These are phyloP conservation scores for Evernia prunastri DNA, from an alignment of 495 filamentous ascomycete species.

Conservation along the genomic window DNA sequence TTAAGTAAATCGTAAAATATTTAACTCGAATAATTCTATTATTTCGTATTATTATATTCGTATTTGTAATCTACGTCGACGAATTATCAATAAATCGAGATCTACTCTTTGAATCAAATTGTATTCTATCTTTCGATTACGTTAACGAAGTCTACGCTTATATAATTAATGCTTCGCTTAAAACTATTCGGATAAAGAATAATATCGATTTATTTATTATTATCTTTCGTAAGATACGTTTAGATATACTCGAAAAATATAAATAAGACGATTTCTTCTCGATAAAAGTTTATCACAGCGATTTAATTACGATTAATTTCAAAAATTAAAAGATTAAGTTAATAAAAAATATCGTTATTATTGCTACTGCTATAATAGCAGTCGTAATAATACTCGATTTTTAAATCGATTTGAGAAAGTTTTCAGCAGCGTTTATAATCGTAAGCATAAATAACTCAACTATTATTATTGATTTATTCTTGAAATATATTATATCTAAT, in stretches of 20 bases:
- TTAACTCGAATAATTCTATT: background rate
- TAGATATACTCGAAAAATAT: background rate
- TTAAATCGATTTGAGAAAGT: background rate
- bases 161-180: background rate
- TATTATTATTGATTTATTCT: background rate
- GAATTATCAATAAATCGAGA: slow-evolving; percentile 7
- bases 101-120: background rate
- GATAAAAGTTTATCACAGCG: background rate
- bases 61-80: background rate
- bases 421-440: background rate
- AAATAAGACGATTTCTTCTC: background rate
- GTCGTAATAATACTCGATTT: background rate
- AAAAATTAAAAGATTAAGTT: background rate
- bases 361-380: background rate
- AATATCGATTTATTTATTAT: background rate
- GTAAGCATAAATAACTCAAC: background rate
- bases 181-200: background rate
- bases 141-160: background rate
- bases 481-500: background rate
- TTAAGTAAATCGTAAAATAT: background rate
- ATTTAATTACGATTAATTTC: background rate
- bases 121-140: background rate
- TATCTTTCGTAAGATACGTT: background rate
- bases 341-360: background rate
- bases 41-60: no score